Base-by-base conservation (phyloP, 208 protist species). In the Polymyxa betae region DNA sequence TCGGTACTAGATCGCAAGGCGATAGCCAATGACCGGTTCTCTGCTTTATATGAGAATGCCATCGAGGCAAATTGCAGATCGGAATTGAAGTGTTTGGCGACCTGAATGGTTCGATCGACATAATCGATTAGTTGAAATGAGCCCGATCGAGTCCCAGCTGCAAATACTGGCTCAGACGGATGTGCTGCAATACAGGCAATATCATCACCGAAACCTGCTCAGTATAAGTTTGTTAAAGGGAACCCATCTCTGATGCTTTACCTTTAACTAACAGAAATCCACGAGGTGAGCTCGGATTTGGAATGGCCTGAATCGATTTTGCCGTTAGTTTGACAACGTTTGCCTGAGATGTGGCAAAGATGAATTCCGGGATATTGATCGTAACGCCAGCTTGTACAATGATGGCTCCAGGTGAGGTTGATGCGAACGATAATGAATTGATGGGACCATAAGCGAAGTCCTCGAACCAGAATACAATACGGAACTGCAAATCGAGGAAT, bases 401-500 rank as follows among this genome's bases (percentile, higher is more conserved):
- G 54, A 66, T 66, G 54, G 54, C 54, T 66, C 29, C 16, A 29
- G 54, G 54, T 66, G 54, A 29, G 54, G 29, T 29, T 16, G 16
- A 32, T 0, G 89, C 95, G 90, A 98, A 97, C 90, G 96, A 97
- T 89, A 98, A 92, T 52, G 96, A 97, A 64, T 96, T 96, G 88
- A 98, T 95, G 0, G 97, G 95, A 0, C 97, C 97, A 46, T 93
- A 95, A 91, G 97, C 96, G 38, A 98, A 93, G 77, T 97, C 96
- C 89, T 98, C 97, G 91, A 98, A 98, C 97, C 97, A 98, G 72
- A 96, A 96, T 20, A 97, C 95, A 29, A 98, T 92, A 5, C 97
- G 93, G 45, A 98, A 94, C 92, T 98, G 96, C 20, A 91, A 91
- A 92, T 98, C 97, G 49, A 97, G 96, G 89, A 98, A 98, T 88